Conservation (phyloP, 805 yeast species). For the Clavispora fructus region DNA sequence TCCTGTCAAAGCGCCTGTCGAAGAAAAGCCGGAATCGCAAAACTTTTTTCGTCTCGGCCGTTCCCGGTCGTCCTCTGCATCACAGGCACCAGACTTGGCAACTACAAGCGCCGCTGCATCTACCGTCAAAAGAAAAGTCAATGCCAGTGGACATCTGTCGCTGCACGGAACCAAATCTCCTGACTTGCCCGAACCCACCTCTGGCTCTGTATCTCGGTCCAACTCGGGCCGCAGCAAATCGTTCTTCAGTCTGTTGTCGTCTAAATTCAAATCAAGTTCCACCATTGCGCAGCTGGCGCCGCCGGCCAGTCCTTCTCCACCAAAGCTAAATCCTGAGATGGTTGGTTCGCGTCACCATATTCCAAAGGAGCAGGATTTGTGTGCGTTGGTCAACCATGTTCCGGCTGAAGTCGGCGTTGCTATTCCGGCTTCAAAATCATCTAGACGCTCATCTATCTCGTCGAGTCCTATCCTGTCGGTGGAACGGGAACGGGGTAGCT, state of each 20-base stretch:
- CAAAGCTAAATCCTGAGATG: conserved; percentile 12
- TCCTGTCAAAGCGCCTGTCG: background rate
- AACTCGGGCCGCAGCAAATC: conserved; percentile 13
- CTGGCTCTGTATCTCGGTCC: conserved; percentile 2
- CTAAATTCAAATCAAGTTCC: conserved; percentile 30
- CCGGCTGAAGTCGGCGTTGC: conserved; percentile 22
- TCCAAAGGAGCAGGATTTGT: conserved; percentile 16
- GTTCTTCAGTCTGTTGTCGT: conserved; percentile 34
- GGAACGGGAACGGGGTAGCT: conserved; percentile 12
- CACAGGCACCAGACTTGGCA: conserved; percentile 8
- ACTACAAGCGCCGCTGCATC: conserved; percentile 2
- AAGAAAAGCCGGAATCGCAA: background rate
- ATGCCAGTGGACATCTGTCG: conserved; percentile 2
- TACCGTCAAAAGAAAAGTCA: conserved; percentile 10
- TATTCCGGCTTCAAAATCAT: conserved; percentile 2
- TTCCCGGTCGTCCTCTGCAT: conserved; percentile 21
- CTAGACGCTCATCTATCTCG: conserved; percentile 7
- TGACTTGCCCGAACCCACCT: background rate
- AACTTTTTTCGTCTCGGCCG: conserved; percentile 7
- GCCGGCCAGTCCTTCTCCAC: background rate
- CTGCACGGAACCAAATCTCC: background rate
- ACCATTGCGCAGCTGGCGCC: background rate
- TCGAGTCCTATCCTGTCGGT: conserved; percentile 11
- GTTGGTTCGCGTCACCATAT: conserved; percentile 5
- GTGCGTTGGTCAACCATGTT: conserved; percentile 20